Evolutionary conservation across 331 rosid genomes (phyloP).

Genomic region (Cydonia oblonga): DNA sequence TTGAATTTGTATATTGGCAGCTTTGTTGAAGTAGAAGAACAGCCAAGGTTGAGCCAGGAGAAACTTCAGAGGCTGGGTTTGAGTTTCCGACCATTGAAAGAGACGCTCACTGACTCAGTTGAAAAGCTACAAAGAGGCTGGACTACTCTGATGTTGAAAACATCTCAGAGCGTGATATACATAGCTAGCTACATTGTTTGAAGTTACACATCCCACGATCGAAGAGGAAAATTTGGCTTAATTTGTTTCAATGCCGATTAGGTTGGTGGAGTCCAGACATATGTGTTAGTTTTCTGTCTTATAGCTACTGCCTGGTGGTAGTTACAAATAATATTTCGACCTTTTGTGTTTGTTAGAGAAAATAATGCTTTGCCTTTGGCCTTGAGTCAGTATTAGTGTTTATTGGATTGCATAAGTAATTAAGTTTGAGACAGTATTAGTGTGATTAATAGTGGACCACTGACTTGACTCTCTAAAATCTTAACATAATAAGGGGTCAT

Average conservation of each 20-base stretch:
- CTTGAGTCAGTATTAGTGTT: too few relatives aligned
- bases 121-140: slow-evolving; percentile 15
- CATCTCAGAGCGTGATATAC: background rate
- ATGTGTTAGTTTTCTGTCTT: background rate
- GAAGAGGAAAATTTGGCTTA: background rate
- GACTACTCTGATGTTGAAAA: background rate
- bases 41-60: background rate
- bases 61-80: slow-evolving; percentile 20
- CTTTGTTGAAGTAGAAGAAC: slow-evolving; percentile 27
- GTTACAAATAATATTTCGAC: too few relatives aligned
- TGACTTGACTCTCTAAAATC: too few relatives aligned
- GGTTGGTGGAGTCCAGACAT: background rate
- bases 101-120: slow-evolving; percentile 11
- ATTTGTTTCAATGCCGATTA: background rate
- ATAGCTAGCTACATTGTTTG: background rate
- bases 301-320: background rate
- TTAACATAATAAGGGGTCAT: background rate
- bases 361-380: too few relatives aligned
- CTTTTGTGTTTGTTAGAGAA: background rate
- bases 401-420: too few relatives aligned
- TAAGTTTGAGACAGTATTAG: too few relatives aligned
- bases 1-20: slow-evolving; percentile 14
- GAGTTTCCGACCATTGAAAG: background rate
- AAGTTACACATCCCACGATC: background rate
- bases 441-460: too few relatives aligned